Evolutionary conservation across 106 monocot species (phyloP).

Genomic region (Xerophyta viscosa): DNA sequence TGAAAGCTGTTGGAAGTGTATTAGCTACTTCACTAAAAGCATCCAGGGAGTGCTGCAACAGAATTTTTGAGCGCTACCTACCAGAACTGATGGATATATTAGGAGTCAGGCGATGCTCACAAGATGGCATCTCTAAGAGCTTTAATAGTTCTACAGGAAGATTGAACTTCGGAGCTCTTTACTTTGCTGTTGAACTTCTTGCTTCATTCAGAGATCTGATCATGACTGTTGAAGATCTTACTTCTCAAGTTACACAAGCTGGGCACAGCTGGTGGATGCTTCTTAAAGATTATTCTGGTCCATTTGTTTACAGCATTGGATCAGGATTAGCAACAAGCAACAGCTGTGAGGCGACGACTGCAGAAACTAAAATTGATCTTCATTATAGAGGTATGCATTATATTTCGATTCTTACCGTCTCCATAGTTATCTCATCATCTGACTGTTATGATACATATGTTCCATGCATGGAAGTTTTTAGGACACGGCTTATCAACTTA

Average conservation of each 20-base stretch:
- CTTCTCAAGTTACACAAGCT: constrained; percentile 9
- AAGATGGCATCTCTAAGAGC: constrained; percentile 2
- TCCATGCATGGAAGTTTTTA: too few species aligned
- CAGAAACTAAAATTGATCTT: constrained; percentile 16
- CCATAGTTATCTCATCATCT: too few species aligned
- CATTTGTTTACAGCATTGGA: constrained; percentile 39
- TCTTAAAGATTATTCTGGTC: constrained; percentile 33
- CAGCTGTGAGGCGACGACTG: constrained; percentile 5
- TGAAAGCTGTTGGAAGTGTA: constrained; percentile 57
- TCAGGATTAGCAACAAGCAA: constrained; percentile 16
- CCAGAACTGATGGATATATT: constrained; percentile 44
- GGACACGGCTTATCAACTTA: too few species aligned
- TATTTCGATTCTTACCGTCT: too few species aligned
- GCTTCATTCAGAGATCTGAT: constrained; percentile 57
- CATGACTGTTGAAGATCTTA: constrained; percentile 12
- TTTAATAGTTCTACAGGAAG: constrained; percentile 5
- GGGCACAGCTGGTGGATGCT: constrained; percentile 46
- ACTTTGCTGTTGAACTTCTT: constrained; percentile 68
- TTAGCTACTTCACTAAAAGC: constrained; percentile 46
- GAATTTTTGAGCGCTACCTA: constrained; percentile 57
- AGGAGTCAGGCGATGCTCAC: constrained; percentile 22
- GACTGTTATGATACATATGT: too few species aligned
- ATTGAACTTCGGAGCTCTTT: constrained; percentile 64
- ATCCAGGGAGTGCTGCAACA: constrained; percentile 53
- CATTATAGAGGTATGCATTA: constrained; percentile 46